Conservation (phyloP, 768 basidiomycete species). For the Cantharellus anzutake region DNA sequence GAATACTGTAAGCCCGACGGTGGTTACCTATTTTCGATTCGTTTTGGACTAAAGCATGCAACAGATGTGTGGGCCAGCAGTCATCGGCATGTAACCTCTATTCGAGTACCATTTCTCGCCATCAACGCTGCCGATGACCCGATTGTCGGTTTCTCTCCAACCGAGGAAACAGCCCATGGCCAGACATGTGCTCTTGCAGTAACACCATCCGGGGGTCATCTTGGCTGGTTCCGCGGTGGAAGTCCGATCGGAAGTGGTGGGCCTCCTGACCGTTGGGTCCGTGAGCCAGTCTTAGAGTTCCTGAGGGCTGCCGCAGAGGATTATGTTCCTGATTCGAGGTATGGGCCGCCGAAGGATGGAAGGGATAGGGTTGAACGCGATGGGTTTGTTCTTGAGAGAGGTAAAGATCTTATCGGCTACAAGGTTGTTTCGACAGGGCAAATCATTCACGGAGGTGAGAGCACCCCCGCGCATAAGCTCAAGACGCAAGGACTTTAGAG, state of each 20-base stretch:
- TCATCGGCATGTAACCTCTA: background rate
- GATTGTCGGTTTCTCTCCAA: background rate
- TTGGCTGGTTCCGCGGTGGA: constrained; percentile 3
- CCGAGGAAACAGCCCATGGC: background rate
- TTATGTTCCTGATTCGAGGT: background rate
- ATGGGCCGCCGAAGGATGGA: background rate
- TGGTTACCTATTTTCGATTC: background rate
- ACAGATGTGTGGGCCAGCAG: background rate
- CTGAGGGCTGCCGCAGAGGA: background rate
- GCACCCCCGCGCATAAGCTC: background rate
- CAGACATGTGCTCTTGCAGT: background rate
- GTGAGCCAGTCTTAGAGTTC: background rate
- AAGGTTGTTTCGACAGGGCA: background rate
- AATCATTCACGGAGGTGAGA: background rate
- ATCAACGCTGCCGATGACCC: constrained; percentile 4
- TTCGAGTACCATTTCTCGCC: constrained; percentile 3
- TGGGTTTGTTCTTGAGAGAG: background rate
- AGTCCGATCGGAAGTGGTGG: constrained; percentile 2
- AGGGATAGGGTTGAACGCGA: background rate
- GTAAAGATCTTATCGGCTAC: background rate
- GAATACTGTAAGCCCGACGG: background rate
- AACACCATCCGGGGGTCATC: constrained; percentile 4
- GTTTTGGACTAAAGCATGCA: background rate
- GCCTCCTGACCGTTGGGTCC: constrained; percentile 7
- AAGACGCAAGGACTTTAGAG: background rate